phyloP scores from a whole-genome alignment of 768 basidiomycete genomes.

The Suillus variegatus region DNA sequence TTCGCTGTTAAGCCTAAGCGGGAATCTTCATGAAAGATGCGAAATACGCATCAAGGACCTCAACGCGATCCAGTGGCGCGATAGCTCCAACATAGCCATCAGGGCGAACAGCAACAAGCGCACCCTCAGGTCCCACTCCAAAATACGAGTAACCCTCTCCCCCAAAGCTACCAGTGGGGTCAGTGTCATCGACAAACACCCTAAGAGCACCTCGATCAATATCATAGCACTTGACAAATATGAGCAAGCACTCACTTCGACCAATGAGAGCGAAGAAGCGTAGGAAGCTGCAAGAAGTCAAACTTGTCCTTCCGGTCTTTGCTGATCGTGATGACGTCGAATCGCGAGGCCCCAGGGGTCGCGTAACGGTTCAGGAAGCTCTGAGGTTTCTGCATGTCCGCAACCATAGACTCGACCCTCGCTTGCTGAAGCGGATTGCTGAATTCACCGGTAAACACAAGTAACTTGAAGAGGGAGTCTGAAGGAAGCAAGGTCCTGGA shows the following conservation, averaged over 20 bases:
- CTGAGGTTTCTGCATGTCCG: constrained; percentile 23
- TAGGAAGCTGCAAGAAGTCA: constrained; percentile 32
- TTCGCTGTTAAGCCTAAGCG: too few species aligned
- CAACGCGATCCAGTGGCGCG: constrained; percentile 43
- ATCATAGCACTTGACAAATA: neutral
- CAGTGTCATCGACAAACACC: constrained; percentile 59
- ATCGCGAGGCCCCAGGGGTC: constrained; percentile 25
- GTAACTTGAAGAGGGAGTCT: constrained; percentile 49
- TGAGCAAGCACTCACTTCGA: constrained; percentile 34
- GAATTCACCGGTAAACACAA: constrained; percentile 46
- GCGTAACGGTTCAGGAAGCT: constrained; percentile 30
- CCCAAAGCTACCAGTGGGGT: constrained; percentile 43
- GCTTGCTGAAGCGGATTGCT: constrained; percentile 22
- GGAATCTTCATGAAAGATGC: constrained; percentile 32
- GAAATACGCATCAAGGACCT: constrained; percentile 49
- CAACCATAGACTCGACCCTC: constrained; percentile 28
- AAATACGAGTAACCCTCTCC: constrained; percentile 59
- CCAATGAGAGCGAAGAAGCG: constrained; percentile 40
- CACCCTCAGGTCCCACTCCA: constrained; percentile 38
- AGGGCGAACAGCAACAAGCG: constrained; percentile 32
- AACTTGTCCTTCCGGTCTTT: constrained; percentile 34
- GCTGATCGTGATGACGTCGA: constrained; percentile 29
- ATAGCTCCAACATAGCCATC: constrained; percentile 63
- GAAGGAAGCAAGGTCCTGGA: constrained; percentile 52
- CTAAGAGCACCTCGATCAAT: constrained; percentile 34